Evolutionary conservation across 805 yeast genomes (phyloP).

Genomic region (Candida qinlingensis): DNA sequence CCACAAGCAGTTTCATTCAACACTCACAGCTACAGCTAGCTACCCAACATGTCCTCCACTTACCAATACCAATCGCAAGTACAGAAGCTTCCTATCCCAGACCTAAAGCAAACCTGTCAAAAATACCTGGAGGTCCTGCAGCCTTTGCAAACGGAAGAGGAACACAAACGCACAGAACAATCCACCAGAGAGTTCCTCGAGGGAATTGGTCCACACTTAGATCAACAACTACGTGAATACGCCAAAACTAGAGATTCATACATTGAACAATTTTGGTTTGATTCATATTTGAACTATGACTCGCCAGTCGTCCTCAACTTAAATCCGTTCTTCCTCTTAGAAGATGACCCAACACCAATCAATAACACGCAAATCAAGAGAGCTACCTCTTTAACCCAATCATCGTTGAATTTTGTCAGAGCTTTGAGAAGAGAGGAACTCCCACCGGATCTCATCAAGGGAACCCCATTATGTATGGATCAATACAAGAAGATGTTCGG

Average conservation of each 20-base stretch:
- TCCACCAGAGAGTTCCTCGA: slow-evolving; percentile 56
- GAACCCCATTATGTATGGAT: slow-evolving; percentile 80
- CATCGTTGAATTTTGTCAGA: slow-evolving; percentile 73
- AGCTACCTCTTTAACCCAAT: slow-evolving; percentile 73
- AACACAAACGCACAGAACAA: slow-evolving; percentile 52
- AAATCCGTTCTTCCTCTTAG: slow-evolving; percentile 84
- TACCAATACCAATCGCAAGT: slow-evolving; percentile 56
- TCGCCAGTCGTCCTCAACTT: slow-evolving; percentile 87
- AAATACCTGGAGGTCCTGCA: slow-evolving; percentile 61
- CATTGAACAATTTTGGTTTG: slow-evolving; percentile 94
- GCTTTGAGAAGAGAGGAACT: slow-evolving; percentile 73
- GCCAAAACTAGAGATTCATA: slow-evolving; percentile 64
- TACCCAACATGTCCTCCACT: slow-evolving; percentile 31
- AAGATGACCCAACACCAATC: slow-evolving; percentile 76
- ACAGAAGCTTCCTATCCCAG: slow-evolving; percentile 75
- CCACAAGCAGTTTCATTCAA: background rate
- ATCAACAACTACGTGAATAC: slow-evolving; percentile 58
- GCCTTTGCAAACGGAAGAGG: slow-evolving; percentile 78
- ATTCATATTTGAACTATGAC: slow-evolving; percentile 81
- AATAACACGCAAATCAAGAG: slow-evolving; percentile 58
- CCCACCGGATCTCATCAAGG: slow-evolving; percentile 62
- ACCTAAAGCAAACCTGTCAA: slow-evolving; percentile 58
- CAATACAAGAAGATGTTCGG: slow-evolving; percentile 87
- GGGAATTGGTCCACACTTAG: slow-evolving; percentile 52
- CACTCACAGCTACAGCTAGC: background rate